Base-by-base conservation (phyloP, 1,139 yeast species). In the Nakaseomyces kungkrabaensis region DNA sequence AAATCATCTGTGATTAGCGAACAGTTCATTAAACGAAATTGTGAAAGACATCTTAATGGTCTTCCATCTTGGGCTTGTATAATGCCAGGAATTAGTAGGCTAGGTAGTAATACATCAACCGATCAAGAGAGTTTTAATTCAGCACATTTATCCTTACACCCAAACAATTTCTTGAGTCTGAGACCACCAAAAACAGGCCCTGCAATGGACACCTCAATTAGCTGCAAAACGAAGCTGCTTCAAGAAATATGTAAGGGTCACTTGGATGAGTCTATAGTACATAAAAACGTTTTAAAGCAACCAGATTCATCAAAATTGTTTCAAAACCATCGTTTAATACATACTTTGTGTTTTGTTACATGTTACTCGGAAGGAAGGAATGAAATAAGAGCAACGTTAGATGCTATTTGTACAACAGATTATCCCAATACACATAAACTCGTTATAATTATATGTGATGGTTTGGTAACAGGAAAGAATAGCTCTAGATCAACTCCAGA, bases 351-450 rank as follows among this genome's bases (percentile, higher is more conserved):
- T 60, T 75, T 89, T 57, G 95, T 92, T 22, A 92, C 98, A 3
- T 92, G 97, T 63, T 92, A 92, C 66, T 89, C 97, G 1, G 98
- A 92, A 71, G 95, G 88, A 63, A 85, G 79, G 58, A 84, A 75
- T n/a, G 96, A 95, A 56, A 69, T 92, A 54, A 77, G 97, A 62
- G 81, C 90, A 1, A 89, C 97, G 0, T 70, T 90, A 58, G 97
- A 92, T 67, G 90, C 97, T 1, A 66, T 92, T 52, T 88, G 96
- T 25, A 87, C 96, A 1, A 88, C 97, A 1, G 95, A 87, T 58
- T 92, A 85, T 66, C 96, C 97, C 51, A 90, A 88, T 68, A 87
- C 97, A 9, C 97, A 92, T 68, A 92, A 90, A 67, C 71, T 92
- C 56, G 74, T 92, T 47, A 71, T 89, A 50, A 80, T 90, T 42